phyloP scores from a whole-genome alignment of 1,284 basidiomycete species.

The Athelia psychrophila region DNA sequence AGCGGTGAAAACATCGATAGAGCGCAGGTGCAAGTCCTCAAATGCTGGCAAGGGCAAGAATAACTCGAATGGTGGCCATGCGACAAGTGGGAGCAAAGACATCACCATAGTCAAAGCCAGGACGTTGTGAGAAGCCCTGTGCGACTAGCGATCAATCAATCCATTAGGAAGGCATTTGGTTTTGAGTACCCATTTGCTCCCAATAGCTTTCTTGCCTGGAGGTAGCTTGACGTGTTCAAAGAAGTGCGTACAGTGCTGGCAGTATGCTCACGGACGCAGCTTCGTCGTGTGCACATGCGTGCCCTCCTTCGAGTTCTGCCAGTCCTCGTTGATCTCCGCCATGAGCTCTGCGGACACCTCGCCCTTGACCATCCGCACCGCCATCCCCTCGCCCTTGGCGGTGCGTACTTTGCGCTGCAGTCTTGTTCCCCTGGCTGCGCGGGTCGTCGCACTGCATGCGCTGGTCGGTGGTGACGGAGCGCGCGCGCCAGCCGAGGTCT shows the following conservation, averaged over 20 bases:
- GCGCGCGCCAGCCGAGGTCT: slow-evolving; percentile 44
- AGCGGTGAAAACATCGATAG: too few relatives aligned
- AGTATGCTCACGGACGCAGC: slow-evolving; percentile 50
- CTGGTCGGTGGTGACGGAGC: slow-evolving; percentile 51
- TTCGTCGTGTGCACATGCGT: slow-evolving; percentile 56
- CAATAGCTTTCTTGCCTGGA: too few relatives aligned
- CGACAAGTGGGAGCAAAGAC: too few relatives aligned
- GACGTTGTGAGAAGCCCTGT: too few relatives aligned
- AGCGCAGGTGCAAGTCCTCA: too few relatives aligned
- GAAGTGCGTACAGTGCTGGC: slow-evolving; percentile 50
- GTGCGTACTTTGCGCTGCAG: slow-evolving; percentile 44
- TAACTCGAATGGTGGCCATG: too few relatives aligned
- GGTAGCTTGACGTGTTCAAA: slow-evolving; percentile 27
- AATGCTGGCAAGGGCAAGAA: too few relatives aligned
- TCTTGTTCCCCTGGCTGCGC: slow-evolving; percentile 39
- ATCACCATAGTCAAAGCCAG: too few relatives aligned
- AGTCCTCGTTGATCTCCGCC: slow-evolving; percentile 39
- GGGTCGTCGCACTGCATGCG: slow-evolving; percentile 30
- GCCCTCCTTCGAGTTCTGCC: slow-evolving; percentile 44
- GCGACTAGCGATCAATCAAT: too few relatives aligned
- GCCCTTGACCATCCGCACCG: slow-evolving; percentile 27
- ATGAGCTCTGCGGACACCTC: slow-evolving; percentile 38
- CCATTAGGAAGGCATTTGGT: too few relatives aligned
- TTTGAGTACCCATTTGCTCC: too few relatives aligned
- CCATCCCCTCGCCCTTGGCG: slow-evolving; percentile 46